A percentile compares a stretch with the other conserved stretches of the same genome.
phyloP scores from a whole-genome alignment of 1,284 basidiomycete species.

The Wallemia ichthyophaga region DNA sequence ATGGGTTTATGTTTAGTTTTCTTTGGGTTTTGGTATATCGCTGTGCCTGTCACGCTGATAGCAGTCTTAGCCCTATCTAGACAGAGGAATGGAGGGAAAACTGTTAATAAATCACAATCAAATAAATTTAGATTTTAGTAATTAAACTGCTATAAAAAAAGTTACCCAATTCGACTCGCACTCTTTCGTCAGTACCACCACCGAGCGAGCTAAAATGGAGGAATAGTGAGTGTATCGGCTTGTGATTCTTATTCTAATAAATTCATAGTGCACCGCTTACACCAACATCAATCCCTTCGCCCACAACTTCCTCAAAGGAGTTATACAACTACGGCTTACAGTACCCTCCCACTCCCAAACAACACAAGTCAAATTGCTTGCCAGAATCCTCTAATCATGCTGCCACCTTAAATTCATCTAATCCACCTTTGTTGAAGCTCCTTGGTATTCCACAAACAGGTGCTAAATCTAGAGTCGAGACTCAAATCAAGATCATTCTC shows the following conservation, averaged over 20 bases:
- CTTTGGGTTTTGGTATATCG: too few species aligned
- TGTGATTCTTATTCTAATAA: not conserved
- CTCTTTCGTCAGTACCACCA: not conserved
- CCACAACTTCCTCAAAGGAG: not conserved
- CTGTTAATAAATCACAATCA: too few species aligned
- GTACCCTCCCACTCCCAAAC: not conserved
- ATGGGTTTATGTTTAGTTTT: not conserved
- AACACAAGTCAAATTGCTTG: not conserved
- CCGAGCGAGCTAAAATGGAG: not conserved
- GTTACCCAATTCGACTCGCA: too few species aligned
- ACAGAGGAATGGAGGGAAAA: too few species aligned
- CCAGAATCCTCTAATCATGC: not conserved
- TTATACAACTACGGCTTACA: not conserved
- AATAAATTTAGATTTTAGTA: too few species aligned
- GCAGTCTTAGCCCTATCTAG: too few species aligned
- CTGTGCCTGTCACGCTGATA: too few species aligned
- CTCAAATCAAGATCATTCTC: constrained; percentile 41
- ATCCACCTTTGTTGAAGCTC: constrained; percentile 33
- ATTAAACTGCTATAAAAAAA: too few species aligned
- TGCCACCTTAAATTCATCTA: not conserved
- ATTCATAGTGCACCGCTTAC: not conserved
- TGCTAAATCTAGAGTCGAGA: constrained; percentile 80
- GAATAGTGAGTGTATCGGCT: not conserved
- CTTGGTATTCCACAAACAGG: constrained; percentile 54
- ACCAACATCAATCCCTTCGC: not conserved